These are phyloP conservation scores for Schwanniomyces sp. DNA, from an alignment of 805 yeast species.

Conservation along the genomic window DNA sequence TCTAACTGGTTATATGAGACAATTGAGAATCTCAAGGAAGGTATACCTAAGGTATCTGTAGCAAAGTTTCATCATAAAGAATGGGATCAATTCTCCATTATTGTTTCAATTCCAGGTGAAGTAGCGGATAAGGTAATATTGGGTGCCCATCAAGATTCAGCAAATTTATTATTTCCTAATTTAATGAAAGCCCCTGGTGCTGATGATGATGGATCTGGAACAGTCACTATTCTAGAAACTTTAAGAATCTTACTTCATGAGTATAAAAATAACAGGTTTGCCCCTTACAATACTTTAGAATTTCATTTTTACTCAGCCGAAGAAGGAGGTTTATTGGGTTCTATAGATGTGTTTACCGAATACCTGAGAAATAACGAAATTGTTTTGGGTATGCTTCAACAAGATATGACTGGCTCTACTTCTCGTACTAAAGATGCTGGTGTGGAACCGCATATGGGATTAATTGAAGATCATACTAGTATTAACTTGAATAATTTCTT, in stretches of 20 bases:
- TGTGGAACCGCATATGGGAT: slow-evolving; percentile 69
- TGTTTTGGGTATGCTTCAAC: slow-evolving; percentile 85
- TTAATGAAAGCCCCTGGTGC: slow-evolving; percentile 85
- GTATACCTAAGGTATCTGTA: slow-evolving; percentile 32
- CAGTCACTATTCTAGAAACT: slow-evolving; percentile 74
- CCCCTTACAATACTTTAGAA: slow-evolving; percentile 74
- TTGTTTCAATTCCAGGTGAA: slow-evolving; percentile 62
- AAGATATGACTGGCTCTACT: slow-evolving; percentile 90
- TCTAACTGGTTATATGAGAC: slow-evolving; percentile 66
- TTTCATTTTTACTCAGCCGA: slow-evolving; percentile 96
- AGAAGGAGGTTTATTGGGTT: slow-evolving; percentile 89
- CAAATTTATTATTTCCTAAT: slow-evolving; percentile 70
- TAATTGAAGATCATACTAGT: slow-evolving; percentile 70
- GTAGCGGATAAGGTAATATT: slow-evolving; percentile 59
- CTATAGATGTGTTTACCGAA: slow-evolving; percentile 68
- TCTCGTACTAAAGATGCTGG: slow-evolving; percentile 49
- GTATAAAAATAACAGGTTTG: slow-evolving; percentile 31
- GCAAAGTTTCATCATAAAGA: slow-evolving; percentile 56
- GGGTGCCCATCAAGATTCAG: slow-evolving; percentile 89
- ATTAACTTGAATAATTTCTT: slow-evolving; percentile 56
- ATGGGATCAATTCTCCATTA: slow-evolving; percentile 79
- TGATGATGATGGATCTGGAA: slow-evolving; percentile 92
- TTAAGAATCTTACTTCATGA: slow-evolving; percentile 57
- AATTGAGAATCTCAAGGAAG: slow-evolving; percentile 40
- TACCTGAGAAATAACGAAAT: slow-evolving; percentile 46